Conservation (phyloP, 179 eudicot genomes). For the Actinidia chinensis region DNA sequence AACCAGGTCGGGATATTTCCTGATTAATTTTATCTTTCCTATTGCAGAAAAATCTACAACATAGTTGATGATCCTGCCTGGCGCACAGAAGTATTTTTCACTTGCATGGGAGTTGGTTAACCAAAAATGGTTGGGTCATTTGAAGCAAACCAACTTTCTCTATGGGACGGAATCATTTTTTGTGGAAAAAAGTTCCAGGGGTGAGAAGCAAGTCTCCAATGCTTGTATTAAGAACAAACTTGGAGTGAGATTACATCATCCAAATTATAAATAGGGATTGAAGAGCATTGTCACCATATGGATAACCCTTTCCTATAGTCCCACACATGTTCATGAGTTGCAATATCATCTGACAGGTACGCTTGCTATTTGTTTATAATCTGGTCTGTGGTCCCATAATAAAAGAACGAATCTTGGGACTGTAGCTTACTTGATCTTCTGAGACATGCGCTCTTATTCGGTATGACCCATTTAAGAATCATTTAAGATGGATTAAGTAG, state of each 20-base stretch:
- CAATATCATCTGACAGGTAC: too few species aligned
- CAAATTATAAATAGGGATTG: slow-evolving; percentile 72
- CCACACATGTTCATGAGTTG: background rate
- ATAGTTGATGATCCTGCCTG: slow-evolving; percentile 85
- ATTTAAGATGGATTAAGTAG: too few species aligned
- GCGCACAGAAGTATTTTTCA: slow-evolving; percentile 62
- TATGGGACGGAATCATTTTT: slow-evolving; percentile 9
- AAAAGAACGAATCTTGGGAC: too few species aligned
- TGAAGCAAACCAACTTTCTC: slow-evolving; percentile 17
- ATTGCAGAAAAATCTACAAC: slow-evolving; percentile 57
- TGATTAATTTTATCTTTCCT: background rate
- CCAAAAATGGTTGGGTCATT: slow-evolving; percentile 53
- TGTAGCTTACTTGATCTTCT: too few species aligned
- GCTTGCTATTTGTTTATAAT: too few species aligned
- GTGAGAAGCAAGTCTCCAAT: slow-evolving; percentile 76
- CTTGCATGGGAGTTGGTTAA: slow-evolving; percentile 55
- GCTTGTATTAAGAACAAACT: slow-evolving; percentile 63
- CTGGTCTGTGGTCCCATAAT: too few species aligned
- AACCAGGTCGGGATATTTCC: background rate
- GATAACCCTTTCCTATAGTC: slow-evolving; percentile 25
- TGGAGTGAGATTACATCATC: slow-evolving; percentile 54
- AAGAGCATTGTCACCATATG: slow-evolving; percentile 51
- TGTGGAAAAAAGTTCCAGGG: slow-evolving; percentile 24
- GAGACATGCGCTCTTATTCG: too few species aligned
- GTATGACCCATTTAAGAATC: too few species aligned